Conservation (phyloP, 2,329 filamentous ascomycete genomes). For the Gaeumannomyces sp. region DNA sequence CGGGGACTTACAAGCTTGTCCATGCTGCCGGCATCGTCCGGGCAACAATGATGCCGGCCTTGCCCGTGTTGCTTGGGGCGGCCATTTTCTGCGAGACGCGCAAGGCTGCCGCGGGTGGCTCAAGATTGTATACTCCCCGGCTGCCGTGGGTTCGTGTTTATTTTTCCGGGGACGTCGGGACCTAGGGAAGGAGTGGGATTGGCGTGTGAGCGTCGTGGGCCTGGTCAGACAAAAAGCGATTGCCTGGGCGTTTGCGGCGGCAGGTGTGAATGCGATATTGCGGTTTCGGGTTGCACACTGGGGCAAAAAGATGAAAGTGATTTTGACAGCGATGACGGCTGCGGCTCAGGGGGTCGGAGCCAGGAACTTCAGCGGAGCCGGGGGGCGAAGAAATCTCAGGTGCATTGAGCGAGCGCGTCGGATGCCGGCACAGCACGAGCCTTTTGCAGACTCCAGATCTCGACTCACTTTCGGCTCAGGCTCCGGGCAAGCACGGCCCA, state of each 20-base stretch:
- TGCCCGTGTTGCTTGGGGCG: slow-evolving; percentile 33
- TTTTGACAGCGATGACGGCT: neutral
- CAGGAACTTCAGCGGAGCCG: neutral
- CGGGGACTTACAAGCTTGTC: slow-evolving; percentile 50
- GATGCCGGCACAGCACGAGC: neutral
- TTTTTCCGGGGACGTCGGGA: neutral
- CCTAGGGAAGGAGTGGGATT: neutral
- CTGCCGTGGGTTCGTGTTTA: neutral
- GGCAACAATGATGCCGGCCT: slow-evolving; percentile 52
- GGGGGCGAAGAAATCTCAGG: neutral
- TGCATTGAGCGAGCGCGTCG: neutral
- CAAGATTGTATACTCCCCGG: neutral
- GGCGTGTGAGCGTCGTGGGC: neutral
- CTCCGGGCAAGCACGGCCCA: neutral
- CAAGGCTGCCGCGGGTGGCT: neutral
- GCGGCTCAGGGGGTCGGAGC: neutral
- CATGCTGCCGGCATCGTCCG: slow-evolving; percentile 45
- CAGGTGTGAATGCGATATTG: neutral
- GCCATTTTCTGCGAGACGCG: neutral
- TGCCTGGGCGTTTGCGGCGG: too few species aligned
- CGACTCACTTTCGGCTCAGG: neutral
- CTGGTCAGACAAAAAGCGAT: neutral
- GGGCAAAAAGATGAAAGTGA: neutral
- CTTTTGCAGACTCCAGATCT: neutral
- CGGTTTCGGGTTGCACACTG: slow-evolving; percentile 2